These are phyloP conservation scores for Pichia sp. DNA, from an alignment of 1,139 yeast genomes.

Conservation along the genomic window DNA sequence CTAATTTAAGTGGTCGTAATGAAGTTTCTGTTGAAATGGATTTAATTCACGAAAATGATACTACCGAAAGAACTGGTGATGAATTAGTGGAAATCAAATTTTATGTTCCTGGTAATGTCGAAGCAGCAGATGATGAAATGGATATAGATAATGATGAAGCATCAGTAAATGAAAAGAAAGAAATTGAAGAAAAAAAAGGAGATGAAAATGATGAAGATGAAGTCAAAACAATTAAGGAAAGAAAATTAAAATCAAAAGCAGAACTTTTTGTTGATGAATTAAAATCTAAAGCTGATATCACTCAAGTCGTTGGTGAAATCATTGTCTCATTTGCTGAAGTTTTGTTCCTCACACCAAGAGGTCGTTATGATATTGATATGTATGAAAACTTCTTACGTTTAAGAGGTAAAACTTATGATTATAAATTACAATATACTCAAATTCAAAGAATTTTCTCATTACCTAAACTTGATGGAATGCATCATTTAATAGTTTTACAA, in stretches of 20 bases:
- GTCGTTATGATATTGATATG: constrained; percentile 96
- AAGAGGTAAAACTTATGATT: constrained; percentile 96
- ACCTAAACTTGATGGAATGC: constrained; percentile 92
- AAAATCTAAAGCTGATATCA: constrained; percentile 93
- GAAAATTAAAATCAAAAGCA: constrained; percentile 58
- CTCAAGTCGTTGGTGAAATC: constrained; percentile 95
- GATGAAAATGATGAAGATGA: constrained; percentile 36
- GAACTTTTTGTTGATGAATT: constrained; percentile 82
- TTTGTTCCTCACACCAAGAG: constrained; percentile 93
- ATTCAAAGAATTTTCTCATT: constrained; percentile 85
- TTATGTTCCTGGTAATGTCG: constrained; percentile 78
- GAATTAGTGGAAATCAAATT: constrained; percentile 92
- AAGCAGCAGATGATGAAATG: constrained; percentile 32
- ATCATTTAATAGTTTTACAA: constrained; percentile 80
- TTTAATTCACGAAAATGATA: constrained; percentile 46
- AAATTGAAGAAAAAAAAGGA: constrained; percentile 23
- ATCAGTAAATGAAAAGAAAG: constrained; percentile 21
- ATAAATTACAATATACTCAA: constrained; percentile 86
- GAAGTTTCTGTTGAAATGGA: constrained; percentile 91
- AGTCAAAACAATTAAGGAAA: constrained; percentile 9
- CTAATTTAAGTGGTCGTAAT: constrained; percentile 87
- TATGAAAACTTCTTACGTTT: constrained; percentile 81
- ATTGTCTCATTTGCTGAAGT: constrained; percentile 90
- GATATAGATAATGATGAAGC: constrained; percentile 24
- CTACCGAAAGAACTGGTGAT: constrained; percentile 70